phyloP scores from a whole-genome alignment of 306 rosid genomes.

The Abrus precatorius region DNA sequence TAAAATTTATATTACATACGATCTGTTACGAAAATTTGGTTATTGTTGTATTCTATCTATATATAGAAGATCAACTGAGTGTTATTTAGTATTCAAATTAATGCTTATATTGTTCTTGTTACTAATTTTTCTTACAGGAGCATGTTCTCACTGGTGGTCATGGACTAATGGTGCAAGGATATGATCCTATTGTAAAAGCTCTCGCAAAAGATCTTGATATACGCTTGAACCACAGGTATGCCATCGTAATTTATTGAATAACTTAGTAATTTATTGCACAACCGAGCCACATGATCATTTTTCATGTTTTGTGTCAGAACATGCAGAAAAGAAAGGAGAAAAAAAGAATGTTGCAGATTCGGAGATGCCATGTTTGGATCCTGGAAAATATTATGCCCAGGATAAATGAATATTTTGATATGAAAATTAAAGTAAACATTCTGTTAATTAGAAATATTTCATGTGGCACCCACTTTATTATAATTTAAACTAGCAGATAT shows the following conservation, averaged over 20 bases:
- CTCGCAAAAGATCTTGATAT: constrained; percentile 72
- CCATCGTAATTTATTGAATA: constrained; percentile 13
- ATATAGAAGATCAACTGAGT: constrained; percentile 27
- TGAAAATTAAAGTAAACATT: neutral
- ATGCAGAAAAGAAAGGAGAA: constrained; percentile 15
- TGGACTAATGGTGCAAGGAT: constrained; percentile 82
- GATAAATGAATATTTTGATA: neutral
- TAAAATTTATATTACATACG: neutral
- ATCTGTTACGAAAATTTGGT: too few species aligned
- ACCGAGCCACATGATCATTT: constrained; percentile 15
- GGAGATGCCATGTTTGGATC: constrained; percentile 15
- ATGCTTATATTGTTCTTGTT: constrained; percentile 44
- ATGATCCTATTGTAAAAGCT: constrained; percentile 68
- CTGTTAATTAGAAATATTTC: constrained; percentile 16
- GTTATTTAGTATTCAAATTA: constrained; percentile 7
- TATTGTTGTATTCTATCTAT: constrained; percentile 22
- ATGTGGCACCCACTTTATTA: too few species aligned
- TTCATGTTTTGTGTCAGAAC: constrained; percentile 3
- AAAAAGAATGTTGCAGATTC: neutral
- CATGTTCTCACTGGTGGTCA: constrained; percentile 81
- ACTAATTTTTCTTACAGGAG: constrained; percentile 55
- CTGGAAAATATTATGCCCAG: constrained; percentile 3
- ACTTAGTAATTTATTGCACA: constrained; percentile 10
- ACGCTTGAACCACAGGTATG: constrained; percentile 71
- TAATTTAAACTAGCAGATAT: neutral